Evolutionary conservation across 805 yeast species (phyloP).

Genomic region (Schwanniomyces pseudopolymorphus): DNA sequence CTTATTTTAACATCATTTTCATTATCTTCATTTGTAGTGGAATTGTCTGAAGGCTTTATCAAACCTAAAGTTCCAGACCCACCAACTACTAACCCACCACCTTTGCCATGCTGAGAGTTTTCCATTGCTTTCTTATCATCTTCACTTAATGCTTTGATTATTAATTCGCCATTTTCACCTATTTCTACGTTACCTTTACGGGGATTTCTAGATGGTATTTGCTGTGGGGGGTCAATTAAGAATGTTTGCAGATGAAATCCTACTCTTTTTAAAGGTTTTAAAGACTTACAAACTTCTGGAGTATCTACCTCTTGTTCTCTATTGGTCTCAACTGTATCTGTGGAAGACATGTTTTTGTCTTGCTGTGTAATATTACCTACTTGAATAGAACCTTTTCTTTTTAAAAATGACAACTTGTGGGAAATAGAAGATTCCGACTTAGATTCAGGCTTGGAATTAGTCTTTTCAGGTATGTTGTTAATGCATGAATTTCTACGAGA

Average conservation of each 20-base stretch:
- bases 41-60: constrained; percentile 15
- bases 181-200: constrained; percentile 71
- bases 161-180: constrained; percentile 51
- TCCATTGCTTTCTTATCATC: constrained; percentile 49
- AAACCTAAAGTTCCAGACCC: constrained; percentile 68
- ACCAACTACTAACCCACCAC: constrained; percentile 76
- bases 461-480: background rate
- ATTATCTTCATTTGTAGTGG: constrained; percentile 14
- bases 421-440: constrained; percentile 6
- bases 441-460: constrained; percentile 1
- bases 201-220: constrained; percentile 85
- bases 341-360: constrained; percentile 2
- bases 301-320: background rate
- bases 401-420: constrained; percentile 25
- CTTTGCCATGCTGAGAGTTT: constrained; percentile 39
- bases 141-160: constrained; percentile 53
- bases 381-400: constrained; percentile 18
- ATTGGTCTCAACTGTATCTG: constrained; percentile 2
- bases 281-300: constrained; percentile 25
- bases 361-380: constrained; percentile 2
- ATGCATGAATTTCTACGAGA: constrained; percentile 13
- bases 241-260: constrained; percentile 44
- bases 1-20: constrained; percentile 10
- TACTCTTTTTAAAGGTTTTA: constrained; percentile 41
- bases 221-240: constrained; percentile 67